Conservation (phyloP, 345 rosid genomes). For the Rhizophora mangle region DNA sequence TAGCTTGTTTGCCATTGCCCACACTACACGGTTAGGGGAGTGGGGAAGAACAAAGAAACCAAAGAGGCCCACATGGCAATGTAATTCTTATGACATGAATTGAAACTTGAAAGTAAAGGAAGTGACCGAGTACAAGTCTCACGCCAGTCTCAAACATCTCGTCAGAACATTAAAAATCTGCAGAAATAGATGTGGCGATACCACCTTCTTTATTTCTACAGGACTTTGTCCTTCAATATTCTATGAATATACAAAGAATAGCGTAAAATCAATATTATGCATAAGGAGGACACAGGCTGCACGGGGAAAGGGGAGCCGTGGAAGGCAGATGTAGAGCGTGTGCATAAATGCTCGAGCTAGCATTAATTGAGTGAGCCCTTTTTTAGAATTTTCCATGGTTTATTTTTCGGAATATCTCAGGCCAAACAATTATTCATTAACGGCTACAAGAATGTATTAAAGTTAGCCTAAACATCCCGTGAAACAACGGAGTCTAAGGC, state of each 20-base stretch:
- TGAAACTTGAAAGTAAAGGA: too few relatives aligned
- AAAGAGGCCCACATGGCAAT: too few relatives aligned
- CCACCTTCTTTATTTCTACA: neutral
- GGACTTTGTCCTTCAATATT: neutral
- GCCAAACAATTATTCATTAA: conserved; percentile 13
- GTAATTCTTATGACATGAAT: too few relatives aligned
- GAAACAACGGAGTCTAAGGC: conserved; percentile 27
- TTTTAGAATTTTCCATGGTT: neutral
- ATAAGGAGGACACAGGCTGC: conserved; percentile 7
- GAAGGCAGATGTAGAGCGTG: conserved; percentile 9
- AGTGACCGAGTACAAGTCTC: too few relatives aligned
- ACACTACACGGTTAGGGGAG: too few relatives aligned
- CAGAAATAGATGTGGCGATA: neutral
- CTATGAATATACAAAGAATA: neutral
- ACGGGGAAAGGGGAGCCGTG: conserved; percentile 15
- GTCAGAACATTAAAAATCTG: neutral
- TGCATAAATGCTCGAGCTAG: conserved; percentile 10
- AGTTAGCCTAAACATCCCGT: conserved; percentile 55
- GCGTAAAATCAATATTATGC: conserved; percentile 2
- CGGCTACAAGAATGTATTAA: conserved; percentile 35
- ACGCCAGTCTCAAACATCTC: too few relatives aligned
- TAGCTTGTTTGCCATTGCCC: too few relatives aligned
- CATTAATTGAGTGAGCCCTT: conserved; percentile 6
- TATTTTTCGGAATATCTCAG: neutral
- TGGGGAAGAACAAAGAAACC: too few relatives aligned